Base-by-base conservation (phyloP, 2,329 filamentous ascomycete genomes). In the Helotiales sp. region DNA sequence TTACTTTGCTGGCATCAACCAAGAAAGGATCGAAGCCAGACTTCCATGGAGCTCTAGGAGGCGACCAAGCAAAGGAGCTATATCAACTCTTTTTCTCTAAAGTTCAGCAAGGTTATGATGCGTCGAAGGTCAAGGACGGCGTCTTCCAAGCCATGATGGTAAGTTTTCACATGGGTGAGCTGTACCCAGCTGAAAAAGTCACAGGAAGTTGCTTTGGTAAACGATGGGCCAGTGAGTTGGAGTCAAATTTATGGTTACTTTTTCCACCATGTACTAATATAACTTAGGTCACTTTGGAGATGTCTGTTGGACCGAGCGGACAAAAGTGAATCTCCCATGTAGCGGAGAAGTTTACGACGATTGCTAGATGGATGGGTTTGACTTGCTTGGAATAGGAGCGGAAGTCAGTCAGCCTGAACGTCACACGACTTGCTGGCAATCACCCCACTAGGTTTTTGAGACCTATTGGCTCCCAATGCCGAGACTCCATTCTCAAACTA, bases 71-170 rank as follows among this genome's bases (percentile, higher is more conserved):
- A 24, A 90, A 86, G 67, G 82, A 82, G 60, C 79, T 98, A 6
- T 99, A 98, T 71, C 84, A 93, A 55, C 81, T 88, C 70, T 98
- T 99, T 76, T 85, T 93, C 66, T 77, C 83, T 51, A 90, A 89
- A 66, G 85, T 98, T 40, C 82, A 86, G 66, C 80, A 86, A 54
- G 80, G 85, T 2, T 96, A 98, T 72, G 73, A 78, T 5, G 74
- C 82, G 6, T 89, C 91, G 8, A 87, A 81, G 63, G 93, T 99
- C 58, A 92, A 96, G 72, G 88, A 99, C 71, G 95, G 96, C n/a
- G 86, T 93, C 29, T 99, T 99, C 73, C 93, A 96, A 71, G 95
- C 95, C 50, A 97, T 96, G 93, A 99, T 99, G 95, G 68, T 67
- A 62, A 30, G 52, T 25, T 5, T 7, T 31, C n/a, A n/a, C 12